These are phyloP conservation scores for Aspergillus flavus DNA, from an alignment of 2,329 filamentous ascomycete species.

Conservation along the genomic window DNA sequence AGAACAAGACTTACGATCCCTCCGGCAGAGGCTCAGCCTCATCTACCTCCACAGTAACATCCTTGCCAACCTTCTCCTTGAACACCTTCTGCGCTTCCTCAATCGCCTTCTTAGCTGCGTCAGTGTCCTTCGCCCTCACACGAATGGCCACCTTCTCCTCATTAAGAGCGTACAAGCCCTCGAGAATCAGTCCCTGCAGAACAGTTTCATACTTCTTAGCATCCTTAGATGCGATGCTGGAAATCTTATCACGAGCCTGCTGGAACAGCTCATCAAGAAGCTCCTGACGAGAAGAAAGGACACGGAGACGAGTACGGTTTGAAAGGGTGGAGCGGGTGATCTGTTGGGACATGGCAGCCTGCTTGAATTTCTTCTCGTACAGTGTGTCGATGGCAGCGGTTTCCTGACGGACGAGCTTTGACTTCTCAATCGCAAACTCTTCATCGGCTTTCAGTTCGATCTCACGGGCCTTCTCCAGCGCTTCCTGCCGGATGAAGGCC, in stretches of 20 bases:
- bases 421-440: slow-evolving; percentile 98
- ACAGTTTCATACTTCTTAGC: slow-evolving; percentile 69
- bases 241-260: slow-evolving; percentile 71
- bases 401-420: slow-evolving; percentile 95
- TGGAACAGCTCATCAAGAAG: slow-evolving; percentile 90
- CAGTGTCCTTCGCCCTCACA: slow-evolving; percentile 78
- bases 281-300: slow-evolving; percentile 85
- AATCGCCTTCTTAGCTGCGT: slow-evolving; percentile 74
- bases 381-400: slow-evolving; percentile 86
- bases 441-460: slow-evolving; percentile 98
- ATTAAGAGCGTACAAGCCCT: slow-evolving; percentile 85
- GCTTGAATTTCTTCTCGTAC: slow-evolving; percentile 99
- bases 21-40: slow-evolving; percentile 79
- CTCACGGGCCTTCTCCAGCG: slow-evolving; percentile 92
- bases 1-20: slow-evolving; percentile 68
- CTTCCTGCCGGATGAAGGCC: slow-evolving; percentile 99
- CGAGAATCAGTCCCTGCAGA: slow-evolving; percentile 79
- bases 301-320: slow-evolving; percentile 92
- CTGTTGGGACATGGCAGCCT: slow-evolving; percentile 97
- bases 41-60: slow-evolving; percentile 71
- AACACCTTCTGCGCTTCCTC: slow-evolving; percentile 78
- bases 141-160: slow-evolving; percentile 77
- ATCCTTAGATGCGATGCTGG: slow-evolving; percentile 58
- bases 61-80: slow-evolving; percentile 73
- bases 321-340: slow-evolving; percentile 94